Conservation (phyloP, 208 protist species). For the Trypanosoma lewisi region DNA sequence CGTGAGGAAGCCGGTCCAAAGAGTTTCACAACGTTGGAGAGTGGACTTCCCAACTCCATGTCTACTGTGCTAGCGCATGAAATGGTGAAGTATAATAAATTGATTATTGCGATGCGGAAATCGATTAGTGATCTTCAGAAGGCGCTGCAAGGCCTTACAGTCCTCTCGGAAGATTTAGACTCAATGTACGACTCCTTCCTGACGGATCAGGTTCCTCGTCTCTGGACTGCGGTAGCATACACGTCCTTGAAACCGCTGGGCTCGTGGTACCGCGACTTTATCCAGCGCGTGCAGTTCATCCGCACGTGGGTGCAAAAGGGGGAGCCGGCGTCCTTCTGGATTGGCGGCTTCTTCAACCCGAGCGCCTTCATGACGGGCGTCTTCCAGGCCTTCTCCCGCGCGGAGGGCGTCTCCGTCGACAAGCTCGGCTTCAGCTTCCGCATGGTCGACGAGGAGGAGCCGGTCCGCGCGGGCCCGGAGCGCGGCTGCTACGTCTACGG, state of each 20-base stretch:
- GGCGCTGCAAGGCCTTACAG: conserved; percentile 95
- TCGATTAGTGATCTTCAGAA: conserved; percentile 92
- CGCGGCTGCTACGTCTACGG: conserved; percentile 97
- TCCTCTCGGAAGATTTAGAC: conserved; percentile 95
- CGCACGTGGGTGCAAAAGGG: conserved; percentile 93
- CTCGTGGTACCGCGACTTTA: conserved; percentile 96
- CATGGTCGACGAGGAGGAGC: conserved; percentile 64
- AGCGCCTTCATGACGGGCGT: conserved; percentile 98
- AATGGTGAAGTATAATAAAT: conserved; percentile 95
- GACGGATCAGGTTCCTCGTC: conserved; percentile 92
- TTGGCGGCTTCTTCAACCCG: conserved; percentile 98
- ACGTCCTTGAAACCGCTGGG: conserved; percentile 96
- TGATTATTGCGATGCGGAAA: conserved; percentile 88
- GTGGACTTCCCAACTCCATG: conserved; percentile 94
- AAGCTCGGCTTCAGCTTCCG: conserved; percentile 92
- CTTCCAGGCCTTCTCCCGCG: conserved; percentile 94
- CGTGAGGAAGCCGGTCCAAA: conserved; percentile 82
- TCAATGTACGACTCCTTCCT: conserved; percentile 95
- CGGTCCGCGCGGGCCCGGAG: conserved; percentile 55
- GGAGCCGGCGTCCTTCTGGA: conserved; percentile 93
- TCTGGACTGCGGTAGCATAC: conserved; percentile 94
- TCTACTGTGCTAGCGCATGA: conserved; percentile 96
- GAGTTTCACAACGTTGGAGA: conserved; percentile 89
- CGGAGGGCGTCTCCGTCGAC: conserved; percentile 96
- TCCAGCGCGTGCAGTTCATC: conserved; percentile 93